These are phyloP conservation scores for Mitragyna speciosa DNA, from an alignment of 257 asterid species.

Conservation along the genomic window DNA sequence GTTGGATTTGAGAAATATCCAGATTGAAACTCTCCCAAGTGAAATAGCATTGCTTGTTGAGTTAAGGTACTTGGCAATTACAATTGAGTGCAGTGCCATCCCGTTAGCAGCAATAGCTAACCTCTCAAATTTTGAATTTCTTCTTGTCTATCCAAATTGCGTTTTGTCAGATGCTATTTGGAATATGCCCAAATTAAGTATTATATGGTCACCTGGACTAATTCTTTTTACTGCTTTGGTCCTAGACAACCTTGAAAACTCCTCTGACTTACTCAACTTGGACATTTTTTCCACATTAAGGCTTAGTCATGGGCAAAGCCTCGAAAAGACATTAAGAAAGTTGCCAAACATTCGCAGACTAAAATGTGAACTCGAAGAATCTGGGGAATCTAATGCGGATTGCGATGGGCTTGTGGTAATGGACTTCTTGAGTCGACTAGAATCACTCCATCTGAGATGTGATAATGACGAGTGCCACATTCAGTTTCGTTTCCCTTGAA, in stretches of 20 bases:
- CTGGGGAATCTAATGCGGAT: background rate
- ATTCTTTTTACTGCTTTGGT: background rate
- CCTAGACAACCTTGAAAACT: background rate
- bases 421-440: no score
- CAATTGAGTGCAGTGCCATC: background rate
- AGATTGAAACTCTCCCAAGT: background rate
- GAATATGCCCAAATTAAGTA: background rate
- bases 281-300: background rate
- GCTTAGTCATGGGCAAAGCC: background rate
- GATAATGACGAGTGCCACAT: no score
- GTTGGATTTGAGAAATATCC: background rate
- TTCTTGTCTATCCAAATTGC: background rate
- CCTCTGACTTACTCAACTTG: background rate
- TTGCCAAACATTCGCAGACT: background rate
- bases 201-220: background rate
- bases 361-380: background rate
- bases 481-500: background rate
- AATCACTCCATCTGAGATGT: no score
- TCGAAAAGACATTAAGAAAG: background rate
- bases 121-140: background rate
- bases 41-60: slow-evolving; percentile 4
- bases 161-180: background rate
- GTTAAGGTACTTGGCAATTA: slow-evolving; percentile 2
- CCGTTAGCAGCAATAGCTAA: background rate
- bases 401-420: background rate